These are phyloP conservation scores for Leccinellum albellum DNA, from an alignment of 768 basidiomycete species.

Conservation along the genomic window DNA sequence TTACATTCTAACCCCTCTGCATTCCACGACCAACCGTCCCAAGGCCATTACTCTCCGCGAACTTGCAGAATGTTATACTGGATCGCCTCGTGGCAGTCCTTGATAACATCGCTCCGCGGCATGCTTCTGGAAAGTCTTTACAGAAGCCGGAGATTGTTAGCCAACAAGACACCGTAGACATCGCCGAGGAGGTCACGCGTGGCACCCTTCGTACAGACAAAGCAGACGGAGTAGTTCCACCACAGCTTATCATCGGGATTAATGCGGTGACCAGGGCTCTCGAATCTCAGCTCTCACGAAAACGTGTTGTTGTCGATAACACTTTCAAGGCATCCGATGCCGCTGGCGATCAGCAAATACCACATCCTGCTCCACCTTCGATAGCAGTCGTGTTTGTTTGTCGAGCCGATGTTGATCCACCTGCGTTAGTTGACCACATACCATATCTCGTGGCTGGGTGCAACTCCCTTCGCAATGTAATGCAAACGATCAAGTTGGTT, in stretches of 20 bases:
- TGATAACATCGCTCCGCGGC: slow-evolving; percentile 42
- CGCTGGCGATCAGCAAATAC: neutral
- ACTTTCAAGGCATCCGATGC: neutral
- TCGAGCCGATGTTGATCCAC: slow-evolving; percentile 69
- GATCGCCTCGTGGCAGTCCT: slow-evolving; percentile 48
- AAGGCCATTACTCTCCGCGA: slow-evolving; percentile 63
- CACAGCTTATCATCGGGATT: slow-evolving; percentile 62
- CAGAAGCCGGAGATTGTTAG: neutral
- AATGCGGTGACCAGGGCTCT: slow-evolving; percentile 75
- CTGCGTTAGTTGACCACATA: slow-evolving; percentile 67
- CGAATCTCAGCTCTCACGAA: slow-evolving; percentile 49
- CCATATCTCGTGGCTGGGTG: slow-evolving; percentile 74
- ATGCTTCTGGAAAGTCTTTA: slow-evolving; percentile 14
- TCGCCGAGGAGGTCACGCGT: slow-evolving; percentile 2
- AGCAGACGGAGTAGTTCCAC: neutral
- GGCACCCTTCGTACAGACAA: neutral
- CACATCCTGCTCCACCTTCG: slow-evolving; percentile 6
- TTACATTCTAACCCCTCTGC: slow-evolving; percentile 3
- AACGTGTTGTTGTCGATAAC: slow-evolving; percentile 5
- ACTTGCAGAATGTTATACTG: slow-evolving; percentile 59
- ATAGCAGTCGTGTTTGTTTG: slow-evolving; percentile 60
- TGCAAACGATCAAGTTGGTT: slow-evolving; percentile 50
- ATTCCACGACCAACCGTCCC: neutral
- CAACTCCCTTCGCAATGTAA: slow-evolving; percentile 44
- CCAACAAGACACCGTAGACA: slow-evolving; percentile 28